phyloP scores from a whole-genome alignment of 352 stramenopile species.

The Pythium brassicae region DNA sequence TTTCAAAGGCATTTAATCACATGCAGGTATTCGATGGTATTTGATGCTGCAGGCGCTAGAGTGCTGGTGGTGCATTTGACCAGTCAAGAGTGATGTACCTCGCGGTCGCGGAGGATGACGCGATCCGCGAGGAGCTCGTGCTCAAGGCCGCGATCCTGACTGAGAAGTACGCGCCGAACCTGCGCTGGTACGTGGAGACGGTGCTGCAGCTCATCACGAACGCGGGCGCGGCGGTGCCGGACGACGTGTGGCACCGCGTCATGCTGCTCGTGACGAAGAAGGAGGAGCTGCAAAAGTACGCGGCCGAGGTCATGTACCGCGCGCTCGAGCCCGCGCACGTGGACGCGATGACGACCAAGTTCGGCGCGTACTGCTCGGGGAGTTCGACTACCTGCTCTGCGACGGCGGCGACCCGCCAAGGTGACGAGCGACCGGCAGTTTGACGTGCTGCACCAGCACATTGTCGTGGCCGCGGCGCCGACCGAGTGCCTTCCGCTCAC shows the following conservation, averaged over 20 bases:
- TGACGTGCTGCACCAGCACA: slow-evolving; percentile 96
- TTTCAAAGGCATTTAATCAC: too few species aligned
- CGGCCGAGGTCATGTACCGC: slow-evolving; percentile 92
- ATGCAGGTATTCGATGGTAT: too few species aligned
- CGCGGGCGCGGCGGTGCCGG: slow-evolving; percentile 89
- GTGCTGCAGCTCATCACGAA: slow-evolving; percentile 97
- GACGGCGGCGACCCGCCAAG: slow-evolving; percentile 69
- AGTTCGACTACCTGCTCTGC: slow-evolving; percentile 96
- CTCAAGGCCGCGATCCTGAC: slow-evolving; percentile 98
- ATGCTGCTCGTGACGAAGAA: slow-evolving; percentile 99
- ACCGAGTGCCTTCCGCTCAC: slow-evolving; percentile 94
- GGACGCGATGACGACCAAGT: slow-evolving; percentile 95
- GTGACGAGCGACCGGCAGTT: slow-evolving; percentile 95
- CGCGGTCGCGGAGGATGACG: slow-evolving; percentile 87
- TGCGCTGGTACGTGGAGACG: slow-evolving; percentile 97
- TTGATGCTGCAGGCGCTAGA: too few species aligned
- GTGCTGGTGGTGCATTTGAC: too few species aligned
- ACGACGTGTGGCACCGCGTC: slow-evolving; percentile 98
- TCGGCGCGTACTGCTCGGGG: slow-evolving; percentile 95
- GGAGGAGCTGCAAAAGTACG: slow-evolving; percentile 94
- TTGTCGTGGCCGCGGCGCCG: slow-evolving; percentile 68
- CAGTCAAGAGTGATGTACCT: too few species aligned
- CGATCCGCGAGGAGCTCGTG: slow-evolving; percentile 95
- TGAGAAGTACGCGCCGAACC: slow-evolving; percentile 96
- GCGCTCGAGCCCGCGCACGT: slow-evolving; percentile 91